A percentile compares a stretch with the other conserved stretches of the same genome.
Conservation (phyloP, 1,139 yeast genomes). For the Suhomyces terraborum region DNA sequence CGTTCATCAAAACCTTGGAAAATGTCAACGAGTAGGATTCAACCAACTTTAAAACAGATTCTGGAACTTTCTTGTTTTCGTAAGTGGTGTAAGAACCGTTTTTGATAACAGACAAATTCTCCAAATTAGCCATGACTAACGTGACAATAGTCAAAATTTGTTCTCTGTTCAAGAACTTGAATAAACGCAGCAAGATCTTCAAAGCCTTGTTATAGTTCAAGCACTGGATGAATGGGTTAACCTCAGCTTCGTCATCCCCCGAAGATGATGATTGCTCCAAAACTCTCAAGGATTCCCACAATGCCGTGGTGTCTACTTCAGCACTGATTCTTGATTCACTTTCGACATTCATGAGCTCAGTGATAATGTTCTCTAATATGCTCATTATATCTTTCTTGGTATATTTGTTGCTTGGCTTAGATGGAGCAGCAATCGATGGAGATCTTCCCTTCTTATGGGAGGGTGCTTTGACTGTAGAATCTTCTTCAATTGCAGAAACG, state of each 20-base stretch:
- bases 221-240: constrained; percentile 84
- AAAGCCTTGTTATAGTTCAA: constrained; percentile 85
- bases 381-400: constrained; percentile 50
- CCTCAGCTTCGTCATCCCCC: constrained; percentile 46
- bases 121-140: constrained; percentile 78
- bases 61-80: constrained; percentile 52
- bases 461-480: constrained; percentile 11
- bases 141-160: constrained; percentile 80
- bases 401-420: constrained; percentile 36
- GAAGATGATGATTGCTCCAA: constrained; percentile 51
- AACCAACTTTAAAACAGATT: constrained; percentile 60
- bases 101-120: constrained; percentile 75
- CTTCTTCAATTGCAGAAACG: constrained; percentile 20
- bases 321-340: constrained; percentile 73
- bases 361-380: constrained; percentile 75
- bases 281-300: constrained; percentile 82
- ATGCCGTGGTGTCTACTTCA: constrained; percentile 53
- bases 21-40: constrained; percentile 83
- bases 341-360: constrained; percentile 77
- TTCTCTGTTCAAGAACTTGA: constrained; percentile 77
- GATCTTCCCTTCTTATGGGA: constrained; percentile 24
- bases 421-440: constrained; percentile 29
- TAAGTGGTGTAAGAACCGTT: constrained; percentile 78
- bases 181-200: constrained; percentile 84
- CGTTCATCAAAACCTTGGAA: constrained; percentile 81